phyloP scores from a whole-genome alignment of 176 grass and related monocot genomes.

The Alopecurus myosuroides region DNA sequence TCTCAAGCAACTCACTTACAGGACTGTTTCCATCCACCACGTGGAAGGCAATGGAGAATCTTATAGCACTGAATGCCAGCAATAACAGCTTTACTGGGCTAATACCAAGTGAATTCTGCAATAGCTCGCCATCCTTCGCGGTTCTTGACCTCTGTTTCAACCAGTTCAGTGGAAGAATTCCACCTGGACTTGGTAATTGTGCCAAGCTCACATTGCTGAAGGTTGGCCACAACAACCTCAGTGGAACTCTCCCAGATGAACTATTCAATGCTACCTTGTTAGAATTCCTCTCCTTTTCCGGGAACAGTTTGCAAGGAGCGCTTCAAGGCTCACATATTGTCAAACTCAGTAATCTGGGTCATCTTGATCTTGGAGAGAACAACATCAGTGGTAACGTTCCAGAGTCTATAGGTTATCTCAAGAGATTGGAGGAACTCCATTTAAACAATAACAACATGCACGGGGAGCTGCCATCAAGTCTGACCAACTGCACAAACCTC shows the following conservation, averaged over 20 bases:
- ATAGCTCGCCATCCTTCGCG: too few relatives aligned
- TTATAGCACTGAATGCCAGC: too few relatives aligned
- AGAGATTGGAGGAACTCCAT: conserved; percentile 3
- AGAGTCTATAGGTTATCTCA: conserved; percentile 17
- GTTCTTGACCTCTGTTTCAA: neutral
- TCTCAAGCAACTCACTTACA: too few relatives aligned
- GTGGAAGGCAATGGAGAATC: too few relatives aligned
- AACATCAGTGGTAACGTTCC: neutral
- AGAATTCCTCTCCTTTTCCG: neutral
- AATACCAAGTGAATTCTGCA: too few relatives aligned
- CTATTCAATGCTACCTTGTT: neutral
- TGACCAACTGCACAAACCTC: conserved; percentile 14
- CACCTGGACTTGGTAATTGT: neutral
- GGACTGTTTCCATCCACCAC: too few relatives aligned
- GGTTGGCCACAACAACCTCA: conserved; percentile 24
- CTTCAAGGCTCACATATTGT: too few relatives aligned
- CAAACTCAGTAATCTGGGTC: too few relatives aligned
- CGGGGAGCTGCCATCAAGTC: neutral
- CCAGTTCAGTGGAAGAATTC: neutral
- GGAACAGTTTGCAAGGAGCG: too few relatives aligned
- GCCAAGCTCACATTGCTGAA: neutral
- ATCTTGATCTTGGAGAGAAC: conserved; percentile 26
- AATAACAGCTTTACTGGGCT: too few relatives aligned
- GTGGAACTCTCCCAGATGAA: conserved; percentile 10
- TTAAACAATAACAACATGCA: neutral